These are phyloP conservation scores for Ochromonas danica DNA, from an alignment of 108 stramenopile species.

Conservation along the genomic window DNA sequence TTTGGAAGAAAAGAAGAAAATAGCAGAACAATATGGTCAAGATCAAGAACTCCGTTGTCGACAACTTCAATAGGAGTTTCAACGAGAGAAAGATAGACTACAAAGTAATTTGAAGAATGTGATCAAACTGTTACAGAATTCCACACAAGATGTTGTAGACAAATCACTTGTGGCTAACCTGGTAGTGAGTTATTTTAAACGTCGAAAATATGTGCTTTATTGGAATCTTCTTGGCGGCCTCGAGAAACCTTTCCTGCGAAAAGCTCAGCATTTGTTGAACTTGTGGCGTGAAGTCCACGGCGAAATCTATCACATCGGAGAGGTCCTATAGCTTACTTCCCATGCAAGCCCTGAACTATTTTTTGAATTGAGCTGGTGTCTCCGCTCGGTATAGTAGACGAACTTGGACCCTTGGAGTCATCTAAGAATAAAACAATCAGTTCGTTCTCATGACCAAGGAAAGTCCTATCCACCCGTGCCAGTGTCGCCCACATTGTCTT, in stretches of 20 bases:
- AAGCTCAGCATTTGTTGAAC: too few species aligned
- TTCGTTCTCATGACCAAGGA: too few species aligned
- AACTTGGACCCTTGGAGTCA: neutral
- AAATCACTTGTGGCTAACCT: neutral
- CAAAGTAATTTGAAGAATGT: slow-evolving; percentile 8
- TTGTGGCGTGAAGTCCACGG: too few species aligned
- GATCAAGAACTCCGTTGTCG: neutral
- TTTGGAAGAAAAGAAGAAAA: neutral
- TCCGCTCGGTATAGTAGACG: neutral
- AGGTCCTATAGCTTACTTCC: neutral
- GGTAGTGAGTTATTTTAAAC: slow-evolving; percentile 20
- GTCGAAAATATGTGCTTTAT: neutral
- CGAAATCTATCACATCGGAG: too few species aligned
- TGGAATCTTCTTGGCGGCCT: too few species aligned
- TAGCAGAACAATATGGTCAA: neutral
- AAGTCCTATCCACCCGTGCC: too few species aligned
- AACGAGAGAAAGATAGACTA: slow-evolving; percentile 10
- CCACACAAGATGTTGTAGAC: slow-evolving; percentile 8
- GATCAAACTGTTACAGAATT: slow-evolving; percentile 9
- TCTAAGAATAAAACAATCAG: too few species aligned
- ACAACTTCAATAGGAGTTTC: neutral
- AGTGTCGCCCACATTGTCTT: too few species aligned
- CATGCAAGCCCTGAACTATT: neutral
- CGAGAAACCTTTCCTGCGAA: too few species aligned
- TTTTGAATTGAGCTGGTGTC: neutral